A percentile compares a stretch with the other conserved stretches of the same genome.
These are phyloP conservation scores for Blastobotrys illinoisensis DNA, from an alignment of 1,139 yeast species.

Conservation along the genomic window DNA sequence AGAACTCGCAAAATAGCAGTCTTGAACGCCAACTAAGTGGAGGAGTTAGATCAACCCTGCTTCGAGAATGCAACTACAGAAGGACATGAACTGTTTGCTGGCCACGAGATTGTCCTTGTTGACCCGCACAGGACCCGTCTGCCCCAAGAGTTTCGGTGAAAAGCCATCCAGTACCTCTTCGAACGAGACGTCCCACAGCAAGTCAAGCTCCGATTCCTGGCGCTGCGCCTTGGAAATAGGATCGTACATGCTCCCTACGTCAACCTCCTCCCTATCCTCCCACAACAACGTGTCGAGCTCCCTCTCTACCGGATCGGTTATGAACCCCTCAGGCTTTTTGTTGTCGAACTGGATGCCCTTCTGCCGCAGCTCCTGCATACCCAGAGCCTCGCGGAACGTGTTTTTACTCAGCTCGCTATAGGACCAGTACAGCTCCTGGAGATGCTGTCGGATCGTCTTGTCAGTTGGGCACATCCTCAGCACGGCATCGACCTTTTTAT, in stretches of 20 bases:
- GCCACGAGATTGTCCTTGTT: neutral
- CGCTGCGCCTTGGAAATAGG: neutral
- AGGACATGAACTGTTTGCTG: neutral
- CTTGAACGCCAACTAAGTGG: too few relatives aligned
- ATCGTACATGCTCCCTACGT: neutral
- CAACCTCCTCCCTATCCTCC: neutral
- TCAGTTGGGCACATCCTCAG: slow-evolving; percentile 3
- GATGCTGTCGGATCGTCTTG: slow-evolving; percentile 3
- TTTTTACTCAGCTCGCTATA: slow-evolving; percentile 19
- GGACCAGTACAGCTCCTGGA: slow-evolving; percentile 17
- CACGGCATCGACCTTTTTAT: slow-evolving; percentile 5
- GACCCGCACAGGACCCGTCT: neutral
- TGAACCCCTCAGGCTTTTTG: neutral
- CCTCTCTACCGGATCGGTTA: neutral
- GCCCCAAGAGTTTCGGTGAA: neutral
- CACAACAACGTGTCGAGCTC: slow-evolving; percentile 1
- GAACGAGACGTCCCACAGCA: neutral
- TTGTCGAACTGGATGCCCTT: neutral
- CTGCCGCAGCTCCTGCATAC: slow-evolving; percentile 5
- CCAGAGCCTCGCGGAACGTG: slow-evolving; percentile 22
- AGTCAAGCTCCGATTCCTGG: neutral
- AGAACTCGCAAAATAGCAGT: too few relatives aligned
- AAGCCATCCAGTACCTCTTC: neutral
- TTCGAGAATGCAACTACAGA: neutral
- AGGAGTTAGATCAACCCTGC: neutral